Evolutionary conservation across 2,329 filamentous ascomycete species (phyloP).

Genomic region (Paraphoma chrysanthemicola): DNA sequence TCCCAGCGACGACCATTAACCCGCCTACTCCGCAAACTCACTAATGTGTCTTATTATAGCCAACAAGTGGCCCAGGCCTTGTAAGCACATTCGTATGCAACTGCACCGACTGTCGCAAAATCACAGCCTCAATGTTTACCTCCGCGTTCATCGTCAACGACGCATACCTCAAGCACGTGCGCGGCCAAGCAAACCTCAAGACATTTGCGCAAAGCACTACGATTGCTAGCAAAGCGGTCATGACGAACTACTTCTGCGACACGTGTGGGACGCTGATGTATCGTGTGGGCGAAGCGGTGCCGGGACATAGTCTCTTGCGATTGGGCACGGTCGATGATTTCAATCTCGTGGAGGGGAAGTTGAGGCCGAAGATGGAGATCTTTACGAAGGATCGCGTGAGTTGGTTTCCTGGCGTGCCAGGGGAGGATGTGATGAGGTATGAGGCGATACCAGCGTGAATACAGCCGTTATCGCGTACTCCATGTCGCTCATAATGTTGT

Average conservation of each 20-base stretch:
- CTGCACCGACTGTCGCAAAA: slow-evolving; percentile 67
- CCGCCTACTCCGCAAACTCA: not conserved
- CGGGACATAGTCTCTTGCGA: slow-evolving; percentile 58
- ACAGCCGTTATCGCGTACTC: too few relatives aligned
- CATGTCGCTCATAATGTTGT: too few relatives aligned
- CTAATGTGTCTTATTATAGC: slow-evolving; percentile 38
- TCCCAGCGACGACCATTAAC: too few relatives aligned
- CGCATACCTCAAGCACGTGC: slow-evolving; percentile 55
- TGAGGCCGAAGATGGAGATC: slow-evolving; percentile 62
- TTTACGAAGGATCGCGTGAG: slow-evolving; percentile 59
- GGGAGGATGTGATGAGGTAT: not conserved
- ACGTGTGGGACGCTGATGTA: slow-evolving; percentile 69
- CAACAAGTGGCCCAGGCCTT: slow-evolving; percentile 55
- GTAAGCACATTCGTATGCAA: slow-evolving; percentile 64
- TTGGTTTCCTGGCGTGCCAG: slow-evolving; percentile 46
- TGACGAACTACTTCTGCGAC: slow-evolving; percentile 68
- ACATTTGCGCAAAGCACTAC: slow-evolving; percentile 47
- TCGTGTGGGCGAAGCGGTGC: slow-evolving; percentile 54
- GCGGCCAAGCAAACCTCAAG: slow-evolving; percentile 59
- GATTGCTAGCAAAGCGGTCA: slow-evolving; percentile 34
- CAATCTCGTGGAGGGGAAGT: slow-evolving; percentile 60
- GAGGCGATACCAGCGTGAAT: not conserved
- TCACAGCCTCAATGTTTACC: slow-evolving; percentile 66
- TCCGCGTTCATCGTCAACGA: slow-evolving; percentile 61
- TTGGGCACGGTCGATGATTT: slow-evolving; percentile 70